phyloP scores from a whole-genome alignment of 176 grass and related monocot species.

The Leersia perrieri region DNA sequence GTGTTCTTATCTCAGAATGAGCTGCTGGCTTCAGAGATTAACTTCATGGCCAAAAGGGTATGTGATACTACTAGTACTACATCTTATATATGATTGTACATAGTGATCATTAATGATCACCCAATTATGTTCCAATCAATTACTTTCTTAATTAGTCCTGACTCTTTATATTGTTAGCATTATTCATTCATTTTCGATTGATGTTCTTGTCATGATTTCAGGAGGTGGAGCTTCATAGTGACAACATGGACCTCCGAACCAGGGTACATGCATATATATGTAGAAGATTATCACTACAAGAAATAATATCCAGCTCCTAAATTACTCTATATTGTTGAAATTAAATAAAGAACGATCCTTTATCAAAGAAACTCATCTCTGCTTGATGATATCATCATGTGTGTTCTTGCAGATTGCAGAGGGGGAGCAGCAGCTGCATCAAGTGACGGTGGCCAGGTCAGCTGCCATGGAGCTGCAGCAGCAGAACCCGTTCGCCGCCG shows the following conservation, averaged over 20 bases:
- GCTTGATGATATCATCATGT: slow-evolving; percentile 13
- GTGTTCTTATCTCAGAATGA: slow-evolving; percentile 47
- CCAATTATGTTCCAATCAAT: not conserved
- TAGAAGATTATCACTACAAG: not conserved
- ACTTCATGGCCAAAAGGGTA: slow-evolving; percentile 71
- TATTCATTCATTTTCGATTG: slow-evolving; percentile 20
- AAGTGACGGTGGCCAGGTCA: slow-evolving; percentile 44
- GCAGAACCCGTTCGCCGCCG: slow-evolving; percentile 12
- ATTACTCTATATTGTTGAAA: not conserved
- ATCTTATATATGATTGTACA: not conserved
- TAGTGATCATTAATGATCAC: not conserved
- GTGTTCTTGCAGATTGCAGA: slow-evolving; percentile 37
- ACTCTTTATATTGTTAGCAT: not conserved
- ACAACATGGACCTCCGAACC: slow-evolving; percentile 58
- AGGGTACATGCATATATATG: slow-evolving; percentile 37
- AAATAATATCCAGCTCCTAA: not conserved
- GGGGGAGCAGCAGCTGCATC: slow-evolving; percentile 43
- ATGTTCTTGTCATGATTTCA: slow-evolving; percentile 11
- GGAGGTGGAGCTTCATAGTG: slow-evolving; percentile 75
- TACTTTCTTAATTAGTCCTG: not conserved
- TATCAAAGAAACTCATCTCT: not conserved
- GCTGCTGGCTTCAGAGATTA: slow-evolving; percentile 63
- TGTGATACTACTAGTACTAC: not conserved
- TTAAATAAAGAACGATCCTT: not conserved
- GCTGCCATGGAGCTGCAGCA: slow-evolving; percentile 4